Percentiles rank a stretch among this genome's conserved stretches.
Conservation (phyloP, 148 eudicot genomes). For the Cornus suecica region DNA sequence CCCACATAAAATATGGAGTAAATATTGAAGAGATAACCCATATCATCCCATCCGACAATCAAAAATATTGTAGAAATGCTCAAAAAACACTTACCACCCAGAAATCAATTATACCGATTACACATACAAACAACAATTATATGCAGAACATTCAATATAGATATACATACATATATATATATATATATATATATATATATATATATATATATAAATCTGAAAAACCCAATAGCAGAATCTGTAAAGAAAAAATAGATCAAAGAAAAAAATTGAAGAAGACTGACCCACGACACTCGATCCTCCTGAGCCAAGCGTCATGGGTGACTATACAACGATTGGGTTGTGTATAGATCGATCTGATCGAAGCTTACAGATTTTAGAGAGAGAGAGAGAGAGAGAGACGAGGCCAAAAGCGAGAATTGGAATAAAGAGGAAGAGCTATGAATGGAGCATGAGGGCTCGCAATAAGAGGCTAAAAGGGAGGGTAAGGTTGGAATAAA, state of each 20-base stretch:
- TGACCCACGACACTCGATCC: slow-evolving; percentile 56
- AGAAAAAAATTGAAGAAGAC: neutral
- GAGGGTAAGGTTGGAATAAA: neutral
- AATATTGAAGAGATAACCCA: neutral
- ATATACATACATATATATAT: no score
- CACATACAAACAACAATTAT: neutral
- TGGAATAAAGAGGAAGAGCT: neutral
- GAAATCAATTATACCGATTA: neutral
- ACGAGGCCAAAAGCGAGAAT: neutral
- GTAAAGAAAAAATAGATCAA: neutral
- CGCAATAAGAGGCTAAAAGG: neutral
- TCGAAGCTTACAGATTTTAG: neutral
- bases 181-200: no score
- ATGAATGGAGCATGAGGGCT: neutral
- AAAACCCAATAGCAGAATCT: neutral
- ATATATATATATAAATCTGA: no score
- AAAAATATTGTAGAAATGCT: neutral
- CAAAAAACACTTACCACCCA: neutral
- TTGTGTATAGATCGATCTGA: slow-evolving; percentile 9
- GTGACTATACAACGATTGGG: neutral
- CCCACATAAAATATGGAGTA: neutral
- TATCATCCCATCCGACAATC: neutral
- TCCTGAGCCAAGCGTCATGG: slow-evolving; percentile 34
- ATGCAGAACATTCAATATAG: neutral
- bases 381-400: neutral